Percentiles rank a stretch among this genome's conserved stretches.
These are phyloP conservation scores for Paramecium bursaria DNA, from an alignment of 73 alveolate species.

Conservation along the genomic window DNA sequence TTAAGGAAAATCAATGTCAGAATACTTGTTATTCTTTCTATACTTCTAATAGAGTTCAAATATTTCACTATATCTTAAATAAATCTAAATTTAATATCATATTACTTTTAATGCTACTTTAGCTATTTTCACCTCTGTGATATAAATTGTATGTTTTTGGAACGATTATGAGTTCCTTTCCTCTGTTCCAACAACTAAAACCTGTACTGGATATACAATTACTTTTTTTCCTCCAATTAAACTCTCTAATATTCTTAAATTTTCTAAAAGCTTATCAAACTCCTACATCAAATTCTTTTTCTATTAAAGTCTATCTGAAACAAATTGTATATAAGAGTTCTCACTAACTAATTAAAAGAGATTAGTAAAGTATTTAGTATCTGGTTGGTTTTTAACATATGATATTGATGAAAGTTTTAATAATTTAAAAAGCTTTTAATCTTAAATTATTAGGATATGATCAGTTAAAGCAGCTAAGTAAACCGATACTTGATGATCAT, in stretches of 20 bases:
- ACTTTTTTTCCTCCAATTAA: too few species aligned
- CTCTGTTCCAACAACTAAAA: slow-evolving; percentile 38
- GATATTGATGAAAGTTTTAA: slow-evolving; percentile 7
- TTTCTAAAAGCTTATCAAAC: not conserved
- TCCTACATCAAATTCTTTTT: not conserved
- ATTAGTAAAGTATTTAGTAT: slow-evolving; percentile 47
- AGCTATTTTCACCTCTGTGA: not conserved
- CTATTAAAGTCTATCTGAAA: not conserved
- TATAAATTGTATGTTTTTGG: slow-evolving; percentile 7
- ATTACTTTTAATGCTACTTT: slow-evolving; percentile 16
- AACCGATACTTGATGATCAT: slow-evolving; percentile 22
- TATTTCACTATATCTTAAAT: slow-evolving; percentile 47
- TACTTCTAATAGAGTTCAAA: not conserved
- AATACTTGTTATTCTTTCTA: slow-evolving; percentile 1
- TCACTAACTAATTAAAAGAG: not conserved
- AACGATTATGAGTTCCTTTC: slow-evolving; percentile 7
- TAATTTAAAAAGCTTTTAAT: slow-evolving; percentile 17
- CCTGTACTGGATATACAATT: not conserved
- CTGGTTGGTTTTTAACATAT: slow-evolving; percentile 23
- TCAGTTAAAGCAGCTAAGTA: slow-evolving; percentile 49
- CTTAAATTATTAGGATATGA: not conserved
- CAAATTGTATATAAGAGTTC: not conserved
- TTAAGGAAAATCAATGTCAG: slow-evolving; percentile 7
- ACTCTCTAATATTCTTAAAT: slow-evolving; percentile 2
- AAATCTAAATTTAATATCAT: too few species aligned